phyloP scores from a whole-genome alignment of 345 rosid genomes.

The Orychophragmus violaceus region DNA sequence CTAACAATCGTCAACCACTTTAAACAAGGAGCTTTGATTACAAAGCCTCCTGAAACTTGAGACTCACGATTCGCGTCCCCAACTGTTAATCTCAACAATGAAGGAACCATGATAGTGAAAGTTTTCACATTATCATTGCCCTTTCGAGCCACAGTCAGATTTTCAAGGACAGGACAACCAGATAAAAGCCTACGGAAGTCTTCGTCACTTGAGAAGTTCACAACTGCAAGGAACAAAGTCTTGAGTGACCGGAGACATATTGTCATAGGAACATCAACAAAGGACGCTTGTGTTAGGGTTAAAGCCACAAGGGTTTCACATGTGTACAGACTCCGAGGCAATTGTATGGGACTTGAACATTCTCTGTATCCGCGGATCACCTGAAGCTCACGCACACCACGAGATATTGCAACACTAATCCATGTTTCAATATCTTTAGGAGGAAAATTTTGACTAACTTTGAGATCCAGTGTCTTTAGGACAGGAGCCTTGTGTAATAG shows the following conservation, averaged over 20 bases:
- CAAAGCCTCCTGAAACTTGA: background rate
- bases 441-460: background rate
- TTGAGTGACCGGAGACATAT: background rate
- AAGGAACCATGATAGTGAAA: background rate
- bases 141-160: background rate
- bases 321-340: constrained; percentile 2
- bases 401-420: background rate
- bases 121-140: background rate
- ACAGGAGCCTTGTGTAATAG: background rate
- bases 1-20: background rate
- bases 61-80: background rate
- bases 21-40: constrained; percentile 12
- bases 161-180: background rate
- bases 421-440: background rate
- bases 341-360: no score
- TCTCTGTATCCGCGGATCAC: no score
- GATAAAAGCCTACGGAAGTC: background rate
- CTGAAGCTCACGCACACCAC: background rate
- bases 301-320: background rate
- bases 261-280: background rate
- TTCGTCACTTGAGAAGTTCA: background rate
- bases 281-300: background rate
- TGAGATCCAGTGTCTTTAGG: background rate
- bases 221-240: background rate
- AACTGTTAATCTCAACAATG: background rate